phyloP scores from a whole-genome alignment of 768 basidiomycete genomes.

The Cyclocybe aegerita region DNA sequence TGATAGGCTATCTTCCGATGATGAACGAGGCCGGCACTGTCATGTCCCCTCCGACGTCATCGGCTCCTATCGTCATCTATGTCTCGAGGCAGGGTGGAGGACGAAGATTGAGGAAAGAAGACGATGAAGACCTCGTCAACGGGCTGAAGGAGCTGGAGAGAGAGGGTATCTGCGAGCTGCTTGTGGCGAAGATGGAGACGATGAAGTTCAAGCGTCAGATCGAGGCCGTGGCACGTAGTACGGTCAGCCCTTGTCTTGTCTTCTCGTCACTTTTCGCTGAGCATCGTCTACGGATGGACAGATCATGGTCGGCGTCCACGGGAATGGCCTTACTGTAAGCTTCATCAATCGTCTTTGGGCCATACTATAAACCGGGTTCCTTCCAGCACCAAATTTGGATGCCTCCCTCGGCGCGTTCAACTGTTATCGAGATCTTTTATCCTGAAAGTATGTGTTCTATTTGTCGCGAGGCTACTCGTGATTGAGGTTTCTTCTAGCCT shows the following conservation, averaged over 20 bases:
- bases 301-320: slow-evolving; percentile 42
- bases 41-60: background rate
- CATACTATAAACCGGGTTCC: background rate
- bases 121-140: slow-evolving; percentile 20
- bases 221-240: slow-evolving; percentile 18
- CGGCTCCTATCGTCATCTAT: slow-evolving; percentile 29
- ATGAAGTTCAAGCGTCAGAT: slow-evolving; percentile 19
- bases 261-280: background rate
- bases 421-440: slow-evolving; percentile 70
- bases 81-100: slow-evolving; percentile 51
- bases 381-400: slow-evolving; percentile 60
- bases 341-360: background rate
- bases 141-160: slow-evolving; percentile 20
- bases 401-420: slow-evolving; percentile 56
- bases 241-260: slow-evolving; percentile 15
- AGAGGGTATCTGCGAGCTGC: slow-evolving; percentile 21
- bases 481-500: background rate
- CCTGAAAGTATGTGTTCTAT: slow-evolving; percentile 44
- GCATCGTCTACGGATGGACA: slow-evolving; percentile 1
- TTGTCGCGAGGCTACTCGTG: background rate
- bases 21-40: slow-evolving; percentile 13
- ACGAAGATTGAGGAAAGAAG: slow-evolving; percentile 18
- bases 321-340: slow-evolving; percentile 55
- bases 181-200: slow-evolving; percentile 20
- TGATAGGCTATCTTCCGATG: slow-evolving; percentile 26